Base-by-base conservation (phyloP, 495 filamentous ascomycete genomes). In the Pseudotulostoma volvatum region DNA sequence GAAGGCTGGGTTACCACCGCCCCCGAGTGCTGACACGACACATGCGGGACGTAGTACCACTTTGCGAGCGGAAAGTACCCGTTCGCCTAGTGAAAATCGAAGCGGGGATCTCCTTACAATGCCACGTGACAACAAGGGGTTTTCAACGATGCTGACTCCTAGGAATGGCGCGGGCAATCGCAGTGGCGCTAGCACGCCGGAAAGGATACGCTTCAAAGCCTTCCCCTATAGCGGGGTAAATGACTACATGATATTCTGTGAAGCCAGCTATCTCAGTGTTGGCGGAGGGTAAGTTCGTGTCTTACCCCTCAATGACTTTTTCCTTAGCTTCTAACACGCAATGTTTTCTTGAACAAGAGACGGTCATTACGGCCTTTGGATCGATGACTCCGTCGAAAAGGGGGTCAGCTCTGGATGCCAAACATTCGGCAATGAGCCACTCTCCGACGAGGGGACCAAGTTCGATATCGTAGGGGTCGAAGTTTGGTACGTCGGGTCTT, bases 181-280 rank as follows among this genome's bases (percentile, higher is more conserved):
- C 28, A 65, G 58, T 35, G 64, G 63, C 1, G 59, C 60, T 2
- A 63, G 57, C 34, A 64, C 64, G 0, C 74, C 68, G 1, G 77
- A 79, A 21, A 66, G 76, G 20, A 79, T 93, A 47, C 76, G 84
- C 4, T 96, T 97, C 70, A 93, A 94, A 57, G 88, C 88, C 0
- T 97, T 95, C 54, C 87, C 86, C 1, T 96, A 95, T 50, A 87
- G 79, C 43, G 90, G 90, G 4, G 73, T 88, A 11, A 97, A 97
- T 57, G 90, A 96, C 55, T 94, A 94, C 54, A 78, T 90, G 66
- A 92, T 95, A 47, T 79, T 88, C 46, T 96, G 88, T 61, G 84
- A 94, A 54, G 66, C 70, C 17, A 72, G 74, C n/a, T 96, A 78
- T 52, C 56, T 97, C 31, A 85, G 78, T 51, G 60, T 94, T 1